Conservation (phyloP, 768 basidiomycete species). For the Clavulina sp. region DNA sequence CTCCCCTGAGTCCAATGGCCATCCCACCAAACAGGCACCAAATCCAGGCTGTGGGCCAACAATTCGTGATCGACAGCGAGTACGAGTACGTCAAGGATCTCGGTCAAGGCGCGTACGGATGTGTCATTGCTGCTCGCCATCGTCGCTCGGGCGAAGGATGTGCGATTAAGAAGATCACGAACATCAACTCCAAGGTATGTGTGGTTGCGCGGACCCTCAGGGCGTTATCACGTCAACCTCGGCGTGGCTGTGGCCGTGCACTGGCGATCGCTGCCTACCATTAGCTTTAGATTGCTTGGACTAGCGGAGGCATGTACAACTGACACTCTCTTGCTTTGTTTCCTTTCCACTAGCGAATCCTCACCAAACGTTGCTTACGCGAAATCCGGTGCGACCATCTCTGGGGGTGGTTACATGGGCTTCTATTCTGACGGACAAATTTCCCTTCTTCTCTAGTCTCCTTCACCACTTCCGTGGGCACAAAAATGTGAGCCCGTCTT, state of each 20-base stretch:
- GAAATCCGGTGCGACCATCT: conserved; percentile 75
- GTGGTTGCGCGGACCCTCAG: neutral
- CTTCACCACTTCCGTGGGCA: conserved; percentile 97
- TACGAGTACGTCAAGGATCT: conserved; percentile 95
- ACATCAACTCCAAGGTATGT: conserved; percentile 76
- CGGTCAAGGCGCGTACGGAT: conserved; percentile 89
- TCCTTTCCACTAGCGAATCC: conserved; percentile 54
- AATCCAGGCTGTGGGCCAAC: conserved; percentile 72
- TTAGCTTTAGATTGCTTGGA: neutral
- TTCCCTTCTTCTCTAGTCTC: conserved; percentile 30
- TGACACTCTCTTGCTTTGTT: neutral
- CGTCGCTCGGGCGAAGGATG: conserved; percentile 71
- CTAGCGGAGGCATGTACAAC: neutral
- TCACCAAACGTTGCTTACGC: conserved; percentile 89
- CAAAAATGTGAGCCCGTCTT: conserved; percentile 60
- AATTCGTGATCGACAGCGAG: conserved; percentile 72
- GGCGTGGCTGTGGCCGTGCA: conserved; percentile 6
- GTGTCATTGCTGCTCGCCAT: conserved; percentile 74
- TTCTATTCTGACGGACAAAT: neutral
- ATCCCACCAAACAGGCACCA: conserved; percentile 36
- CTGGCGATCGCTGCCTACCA: conserved; percentile 20
- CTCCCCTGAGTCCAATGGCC: neutral
- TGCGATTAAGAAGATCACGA: conserved; percentile 93
- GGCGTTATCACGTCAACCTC: neutral
- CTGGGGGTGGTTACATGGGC: neutral